These are phyloP conservation scores for Syzygium aromaticum DNA, from an alignment of 345 rosid species.

Conservation along the genomic window DNA sequence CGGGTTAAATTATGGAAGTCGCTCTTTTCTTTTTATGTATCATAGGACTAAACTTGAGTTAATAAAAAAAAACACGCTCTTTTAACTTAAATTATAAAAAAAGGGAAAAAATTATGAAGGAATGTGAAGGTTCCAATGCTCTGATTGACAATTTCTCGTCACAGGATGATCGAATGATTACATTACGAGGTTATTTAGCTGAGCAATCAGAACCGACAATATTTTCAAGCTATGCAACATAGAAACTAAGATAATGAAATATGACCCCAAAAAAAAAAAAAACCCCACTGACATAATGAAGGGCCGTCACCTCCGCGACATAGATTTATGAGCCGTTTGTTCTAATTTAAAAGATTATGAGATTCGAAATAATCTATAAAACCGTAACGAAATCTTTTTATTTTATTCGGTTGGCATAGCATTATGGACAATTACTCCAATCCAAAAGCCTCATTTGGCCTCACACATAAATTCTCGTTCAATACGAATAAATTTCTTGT, in stretches of 20 bases:
- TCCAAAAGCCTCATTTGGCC: not conserved
- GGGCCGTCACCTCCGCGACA: not conserved
- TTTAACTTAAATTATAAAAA: not conserved
- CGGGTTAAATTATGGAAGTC: not conserved
- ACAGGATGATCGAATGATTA: accelerated
- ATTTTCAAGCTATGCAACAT: not conserved
- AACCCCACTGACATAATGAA: not conserved
- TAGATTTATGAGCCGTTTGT: accelerated
- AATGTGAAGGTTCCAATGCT: not conserved
- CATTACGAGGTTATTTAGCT: not conserved
- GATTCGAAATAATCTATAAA: not conserved
- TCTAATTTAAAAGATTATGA: not conserved
- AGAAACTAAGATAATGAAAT: not conserved
- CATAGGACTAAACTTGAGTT: not conserved
- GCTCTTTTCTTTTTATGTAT: not conserved
- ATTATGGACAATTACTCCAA: not conserved
- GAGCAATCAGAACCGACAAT: not conserved
- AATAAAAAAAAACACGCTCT: not conserved
- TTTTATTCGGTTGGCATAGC: not conserved
- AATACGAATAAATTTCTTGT: not conserved
- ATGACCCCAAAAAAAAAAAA: no score
- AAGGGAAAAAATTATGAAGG: not conserved
- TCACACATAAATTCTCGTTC: not conserved
- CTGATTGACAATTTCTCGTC: not conserved
- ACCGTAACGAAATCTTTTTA: not conserved